These are phyloP conservation scores for Fusarium keratoplasticum DNA, from an alignment of 2,329 filamentous ascomycete genomes.

Conservation along the genomic window DNA sequence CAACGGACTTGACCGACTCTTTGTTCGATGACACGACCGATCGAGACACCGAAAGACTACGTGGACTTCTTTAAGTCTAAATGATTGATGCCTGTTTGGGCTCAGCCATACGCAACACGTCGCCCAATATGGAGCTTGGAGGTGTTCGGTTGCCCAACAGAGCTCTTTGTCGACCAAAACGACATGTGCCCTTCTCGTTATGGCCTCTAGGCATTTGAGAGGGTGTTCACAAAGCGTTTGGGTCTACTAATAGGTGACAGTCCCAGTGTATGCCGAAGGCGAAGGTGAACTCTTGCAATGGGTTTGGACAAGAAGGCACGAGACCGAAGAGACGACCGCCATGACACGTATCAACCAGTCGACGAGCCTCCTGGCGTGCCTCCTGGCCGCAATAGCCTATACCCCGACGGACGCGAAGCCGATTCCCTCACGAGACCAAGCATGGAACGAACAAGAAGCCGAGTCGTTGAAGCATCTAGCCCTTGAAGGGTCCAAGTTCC, in stretches of 20 bases:
- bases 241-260: constrained; percentile 6
- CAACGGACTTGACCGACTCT: background rate
- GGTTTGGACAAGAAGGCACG: constrained; percentile 3
- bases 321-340: constrained; percentile 14
- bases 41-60: background rate
- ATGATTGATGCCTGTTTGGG: background rate
- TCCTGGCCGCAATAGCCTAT: constrained; percentile 8
- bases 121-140: constrained; percentile 4
- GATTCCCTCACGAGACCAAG: background rate
- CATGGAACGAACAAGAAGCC: constrained; percentile 4
- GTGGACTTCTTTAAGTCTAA: background rate
- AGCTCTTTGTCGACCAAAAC: constrained; percentile 23
- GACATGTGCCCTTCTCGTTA: constrained; percentile 22
- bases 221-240: background rate
- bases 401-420: constrained; percentile 19
- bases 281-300: constrained; percentile 1
- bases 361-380: constrained; percentile 3
- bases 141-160: background rate
- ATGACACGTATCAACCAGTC: constrained; percentile 5
- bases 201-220: background rate
- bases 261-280: background rate
- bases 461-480: constrained; percentile 5
- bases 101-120: background rate
- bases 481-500: background rate
- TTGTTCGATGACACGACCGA: constrained; percentile 21